phyloP scores from a whole-genome alignment of 306 rosid species.

The Betula pendula region DNA sequence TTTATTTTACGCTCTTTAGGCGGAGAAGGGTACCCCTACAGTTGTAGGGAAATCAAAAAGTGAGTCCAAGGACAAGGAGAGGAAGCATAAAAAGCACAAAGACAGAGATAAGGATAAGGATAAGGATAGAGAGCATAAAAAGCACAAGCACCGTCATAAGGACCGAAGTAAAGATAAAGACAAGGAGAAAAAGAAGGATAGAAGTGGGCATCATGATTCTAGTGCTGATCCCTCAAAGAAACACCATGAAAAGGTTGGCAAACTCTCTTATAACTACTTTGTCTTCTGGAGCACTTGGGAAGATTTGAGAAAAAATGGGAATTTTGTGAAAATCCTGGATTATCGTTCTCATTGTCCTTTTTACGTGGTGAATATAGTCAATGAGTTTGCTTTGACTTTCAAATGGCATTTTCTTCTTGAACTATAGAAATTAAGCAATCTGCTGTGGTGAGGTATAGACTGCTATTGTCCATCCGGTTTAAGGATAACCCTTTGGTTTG shows the following conservation, averaged over 20 bases:
- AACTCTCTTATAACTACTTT: slow-evolving; percentile 27
- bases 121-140: slow-evolving; percentile 94
- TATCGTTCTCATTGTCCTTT: neutral
- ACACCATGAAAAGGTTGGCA: slow-evolving; percentile 87
- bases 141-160: slow-evolving; percentile 79
- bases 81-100: slow-evolving; percentile 85
- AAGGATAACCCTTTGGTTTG: neutral
- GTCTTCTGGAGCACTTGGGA: slow-evolving; percentile 15
- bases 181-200: slow-evolving; percentile 92
- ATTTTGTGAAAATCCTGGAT: slow-evolving; percentile 14
- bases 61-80: slow-evolving; percentile 87
- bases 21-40: slow-evolving; percentile 88
- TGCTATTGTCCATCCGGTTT: slow-evolving; percentile 18
- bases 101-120: slow-evolving; percentile 86
- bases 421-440: slow-evolving; percentile 1
- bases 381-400: neutral
- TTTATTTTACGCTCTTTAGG: slow-evolving; percentile 39
- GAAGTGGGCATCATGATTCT: slow-evolving; percentile 80
- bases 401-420: neutral
- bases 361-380: neutral
- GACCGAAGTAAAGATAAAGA: slow-evolving; percentile 90
- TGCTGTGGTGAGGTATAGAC: neutral
- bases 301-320: neutral
- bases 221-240: slow-evolving; percentile 85
- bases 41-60: slow-evolving; percentile 76